These are phyloP conservation scores for Schizochytrium sp. DNA, from an alignment of 108 stramenopile species.

Conservation along the genomic window DNA sequence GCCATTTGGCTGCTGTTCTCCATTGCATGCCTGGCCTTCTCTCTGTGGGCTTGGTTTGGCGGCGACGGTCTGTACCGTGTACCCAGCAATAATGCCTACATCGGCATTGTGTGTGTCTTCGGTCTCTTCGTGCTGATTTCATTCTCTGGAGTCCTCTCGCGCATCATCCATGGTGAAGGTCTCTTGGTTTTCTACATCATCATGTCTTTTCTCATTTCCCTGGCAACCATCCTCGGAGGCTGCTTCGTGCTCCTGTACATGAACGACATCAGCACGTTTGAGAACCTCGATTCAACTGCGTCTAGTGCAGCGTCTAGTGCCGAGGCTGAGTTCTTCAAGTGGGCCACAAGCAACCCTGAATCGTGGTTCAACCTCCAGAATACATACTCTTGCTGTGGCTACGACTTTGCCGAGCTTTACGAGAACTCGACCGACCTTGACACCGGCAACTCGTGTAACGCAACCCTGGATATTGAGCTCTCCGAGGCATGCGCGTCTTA, in stretches of 20 bases:
- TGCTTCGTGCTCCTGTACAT: conserved; percentile 36
- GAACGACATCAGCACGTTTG: conserved; percentile 46
- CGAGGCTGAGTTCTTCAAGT: conserved; percentile 24
- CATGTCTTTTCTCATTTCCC: conserved; percentile 37
- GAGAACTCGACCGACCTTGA: background rate
- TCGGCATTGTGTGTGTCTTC: conserved; percentile 31
- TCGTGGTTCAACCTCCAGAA: conserved; percentile 31
- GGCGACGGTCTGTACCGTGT: conserved; percentile 33
- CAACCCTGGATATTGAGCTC: background rate
- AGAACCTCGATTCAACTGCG: background rate
- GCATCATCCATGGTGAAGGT: background rate
- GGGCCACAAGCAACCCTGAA: conserved; percentile 16
- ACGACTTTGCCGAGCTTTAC: conserved; percentile 24
- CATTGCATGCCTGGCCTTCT: background rate
- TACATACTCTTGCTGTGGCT: conserved; percentile 30
- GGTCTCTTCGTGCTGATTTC: conserved; percentile 16
- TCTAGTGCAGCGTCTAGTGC: background rate
- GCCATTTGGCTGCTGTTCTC: conserved; percentile 16
- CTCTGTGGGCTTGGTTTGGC: conserved; percentile 7
- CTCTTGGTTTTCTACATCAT: conserved; percentile 48
- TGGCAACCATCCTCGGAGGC: conserved; percentile 44
- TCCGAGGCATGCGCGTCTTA: background rate
- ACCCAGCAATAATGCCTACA: conserved; percentile 23
- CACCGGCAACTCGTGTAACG: conserved; percentile 27
- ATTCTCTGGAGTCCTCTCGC: conserved; percentile 47